Evolutionary conservation across 2,329 filamentous ascomycete genomes (phyloP).

Genomic region (Pseudopyricularia javanii): DNA sequence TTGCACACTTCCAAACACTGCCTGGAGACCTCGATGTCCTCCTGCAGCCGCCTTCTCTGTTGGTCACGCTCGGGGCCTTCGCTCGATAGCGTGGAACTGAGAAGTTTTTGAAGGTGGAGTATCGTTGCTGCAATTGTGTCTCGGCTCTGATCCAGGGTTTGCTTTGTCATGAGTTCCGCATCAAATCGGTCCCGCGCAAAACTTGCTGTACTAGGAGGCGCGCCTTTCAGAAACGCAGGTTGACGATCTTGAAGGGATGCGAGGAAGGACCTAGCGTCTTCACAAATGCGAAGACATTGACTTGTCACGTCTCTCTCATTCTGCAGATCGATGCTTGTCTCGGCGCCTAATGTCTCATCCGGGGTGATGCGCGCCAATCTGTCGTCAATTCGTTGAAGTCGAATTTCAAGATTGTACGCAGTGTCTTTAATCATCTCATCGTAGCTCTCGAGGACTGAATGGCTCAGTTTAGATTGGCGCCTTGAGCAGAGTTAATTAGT

Average conservation of each 20-base stretch:
- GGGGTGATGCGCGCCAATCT: conserved; percentile 11
- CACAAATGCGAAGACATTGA: conserved; percentile 24
- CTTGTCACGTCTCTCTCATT: conserved; percentile 22
- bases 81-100: conserved; percentile 11
- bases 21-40: conserved; percentile 20
- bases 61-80: conserved; percentile 10
- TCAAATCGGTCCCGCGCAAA: not conserved
- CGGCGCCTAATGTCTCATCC: not conserved
- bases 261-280: conserved; percentile 21
- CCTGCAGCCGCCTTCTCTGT: conserved; percentile 17
- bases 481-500: conserved; percentile 11
- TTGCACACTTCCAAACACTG: conserved; percentile 26
- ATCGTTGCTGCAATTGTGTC: conserved; percentile 18
- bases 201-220: not conserved
- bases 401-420: conserved; percentile 18
- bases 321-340: conserved; percentile 15
- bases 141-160: conserved; percentile 17
- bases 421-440: conserved; percentile 24
- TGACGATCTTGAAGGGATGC: conserved; percentile 17
- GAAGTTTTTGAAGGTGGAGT: conserved; percentile 17
- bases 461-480: conserved; percentile 17
- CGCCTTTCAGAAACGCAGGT: conserved; percentile 3
- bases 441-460: conserved; percentile 20
- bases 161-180: conserved; percentile 4
- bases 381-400: conserved; percentile 21